Conservation (phyloP, 1,139 yeast genomes). For the Nakaseomyces nivariensis region DNA sequence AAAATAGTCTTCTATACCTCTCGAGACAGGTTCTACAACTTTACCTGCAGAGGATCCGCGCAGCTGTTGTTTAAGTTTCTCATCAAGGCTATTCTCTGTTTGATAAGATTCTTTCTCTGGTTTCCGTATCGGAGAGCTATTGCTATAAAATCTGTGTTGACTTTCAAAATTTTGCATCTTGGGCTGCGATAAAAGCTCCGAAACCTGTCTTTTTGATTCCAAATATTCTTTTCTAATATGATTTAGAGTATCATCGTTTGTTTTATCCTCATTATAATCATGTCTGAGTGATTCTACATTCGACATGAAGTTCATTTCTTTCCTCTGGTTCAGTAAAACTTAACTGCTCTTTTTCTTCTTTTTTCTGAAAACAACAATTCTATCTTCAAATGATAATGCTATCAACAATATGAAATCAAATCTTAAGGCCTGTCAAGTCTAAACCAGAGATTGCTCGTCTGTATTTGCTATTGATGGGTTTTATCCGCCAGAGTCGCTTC, state of each 20-base stretch:
- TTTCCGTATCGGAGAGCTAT: constrained; percentile 2
- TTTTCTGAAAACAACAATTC: neutral
- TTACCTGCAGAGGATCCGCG: neutral
- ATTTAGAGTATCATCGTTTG: constrained; percentile 4
- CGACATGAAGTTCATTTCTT: neutral
- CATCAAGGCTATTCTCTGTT: neutral
- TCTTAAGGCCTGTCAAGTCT: too few relatives aligned
- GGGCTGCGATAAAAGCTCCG: neutral
- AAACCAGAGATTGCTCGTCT: too few relatives aligned
- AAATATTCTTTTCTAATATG: constrained; percentile 4
- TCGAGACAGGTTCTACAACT: neutral
- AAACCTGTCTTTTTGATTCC: constrained; percentile 1
- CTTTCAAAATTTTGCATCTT: neutral
- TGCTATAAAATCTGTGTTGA: neutral
- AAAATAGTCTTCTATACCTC: neutral
- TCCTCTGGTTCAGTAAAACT: neutral
- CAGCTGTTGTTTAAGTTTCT: neutral
- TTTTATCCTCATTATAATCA: neutral
- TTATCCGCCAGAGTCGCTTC: neutral
- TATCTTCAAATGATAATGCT: too few relatives aligned
- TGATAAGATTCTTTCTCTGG: neutral
- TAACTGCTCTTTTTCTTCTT: too few relatives aligned
- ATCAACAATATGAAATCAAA: too few relatives aligned
- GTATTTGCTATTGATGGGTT: too few relatives aligned
- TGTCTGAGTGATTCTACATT: neutral